Base-by-base conservation (phyloP, 2,329 filamentous ascomycete species). In the Sporothrix brasiliensis region DNA sequence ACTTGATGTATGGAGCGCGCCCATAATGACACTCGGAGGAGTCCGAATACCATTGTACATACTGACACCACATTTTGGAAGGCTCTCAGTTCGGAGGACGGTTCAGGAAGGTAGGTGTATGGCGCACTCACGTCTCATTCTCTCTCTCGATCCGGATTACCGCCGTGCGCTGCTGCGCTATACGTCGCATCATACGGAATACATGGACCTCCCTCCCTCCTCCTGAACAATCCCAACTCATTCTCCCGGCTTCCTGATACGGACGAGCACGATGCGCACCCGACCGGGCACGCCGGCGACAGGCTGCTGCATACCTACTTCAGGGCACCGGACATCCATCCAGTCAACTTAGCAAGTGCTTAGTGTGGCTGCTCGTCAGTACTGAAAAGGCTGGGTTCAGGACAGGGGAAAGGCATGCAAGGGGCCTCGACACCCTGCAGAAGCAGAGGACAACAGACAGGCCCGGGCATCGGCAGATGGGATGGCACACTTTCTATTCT, bases 321-420 rank as follows among this genome's bases (percentile, higher is more conserved):
- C 34, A 44, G 14, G 44, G 14, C 44, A 49, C 41, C 14, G 14
- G 41, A 47, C 16, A 4, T 16, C 41, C 41, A 4, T 16, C 41
- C 41, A 14, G 56, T 16, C 30, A 10, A 11, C 11, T 41, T 34
- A 5, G 34, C 7, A 34, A 34, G 34, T 34, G 34, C 34, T 34
- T 9, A 34, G 34, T 34, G 34, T 34, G 34, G 30, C 34, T 41
- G n/a, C 53, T 56, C 7, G 27, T 30, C 53, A 56, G 27, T 2
- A 30, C 30, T 41, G 56, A 34, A 30, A 39, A 47, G 58, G 39
- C 39, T 63, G 58, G 34, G 39, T 27, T 47, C 58, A 47, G 39
- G 58, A 63, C 58, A 63, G 39, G 58, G 39, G 39, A 61, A 61
- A 10, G 41, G 41, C 41, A 21, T 47, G 58, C 58, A 63, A 63